Percentiles rank a stretch among this genome's conserved stretches.
Conservation (phyloP, 495 filamentous ascomycete genomes). For the Choiromyces venosus region DNA sequence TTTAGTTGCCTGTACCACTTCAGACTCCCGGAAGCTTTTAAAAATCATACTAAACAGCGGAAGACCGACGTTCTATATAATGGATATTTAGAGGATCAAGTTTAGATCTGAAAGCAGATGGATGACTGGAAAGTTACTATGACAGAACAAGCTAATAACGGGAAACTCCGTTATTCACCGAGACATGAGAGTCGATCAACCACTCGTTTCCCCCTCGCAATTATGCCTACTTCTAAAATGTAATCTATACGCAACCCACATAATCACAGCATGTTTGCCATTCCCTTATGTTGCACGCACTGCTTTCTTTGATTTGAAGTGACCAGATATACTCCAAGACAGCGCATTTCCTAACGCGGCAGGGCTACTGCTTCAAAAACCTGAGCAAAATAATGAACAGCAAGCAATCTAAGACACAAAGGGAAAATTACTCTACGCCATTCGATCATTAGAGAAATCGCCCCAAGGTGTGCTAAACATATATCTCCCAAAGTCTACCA, state of each 20-base stretch:
- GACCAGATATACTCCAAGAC: too few relatives aligned
- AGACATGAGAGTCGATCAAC: not conserved
- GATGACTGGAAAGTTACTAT: too few relatives aligned
- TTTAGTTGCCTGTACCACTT: not conserved
- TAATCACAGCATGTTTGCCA: not conserved
- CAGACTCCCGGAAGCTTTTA: not conserved
- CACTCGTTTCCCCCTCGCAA: not conserved
- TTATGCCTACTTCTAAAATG: not conserved
- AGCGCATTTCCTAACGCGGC: too few relatives aligned
- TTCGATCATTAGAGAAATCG: too few relatives aligned
- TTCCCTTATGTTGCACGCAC: not conserved
- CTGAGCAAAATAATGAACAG: too few relatives aligned
- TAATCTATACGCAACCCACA: not conserved
- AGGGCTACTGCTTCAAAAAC: too few relatives aligned
- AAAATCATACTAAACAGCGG: not conserved
- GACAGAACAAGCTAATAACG: too few relatives aligned
- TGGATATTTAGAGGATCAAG: not conserved
- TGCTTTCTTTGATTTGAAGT: too few relatives aligned
- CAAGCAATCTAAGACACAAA: too few relatives aligned
- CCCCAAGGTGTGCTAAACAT: too few relatives aligned
- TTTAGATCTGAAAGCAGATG: not conserved
- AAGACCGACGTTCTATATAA: not conserved
- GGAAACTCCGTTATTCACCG: not conserved
- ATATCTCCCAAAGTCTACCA: too few relatives aligned
- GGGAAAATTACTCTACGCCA: too few relatives aligned